Evolutionary conservation across 345 rosid species (phyloP), one percentile per base, ranked within the genome.

Genomic region (Turnera subulata): DNA sequence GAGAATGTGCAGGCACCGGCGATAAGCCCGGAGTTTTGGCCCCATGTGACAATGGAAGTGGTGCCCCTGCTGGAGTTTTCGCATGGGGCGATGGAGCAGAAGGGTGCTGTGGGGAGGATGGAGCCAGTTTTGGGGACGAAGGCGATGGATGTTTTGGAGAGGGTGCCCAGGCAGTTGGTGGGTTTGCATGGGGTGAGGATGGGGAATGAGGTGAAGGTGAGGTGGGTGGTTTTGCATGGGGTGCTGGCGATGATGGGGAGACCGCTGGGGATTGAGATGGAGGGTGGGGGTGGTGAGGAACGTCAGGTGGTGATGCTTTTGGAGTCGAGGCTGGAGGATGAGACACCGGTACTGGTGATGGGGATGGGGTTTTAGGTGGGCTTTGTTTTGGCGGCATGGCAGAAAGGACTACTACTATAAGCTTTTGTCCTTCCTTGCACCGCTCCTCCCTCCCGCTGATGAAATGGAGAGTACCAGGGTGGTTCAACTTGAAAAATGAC

Each of bases 341-440:
- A 5, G 64, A 26, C n/a, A 53, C 25, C 2, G 55, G 35, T n/a
- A n/a, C n/a, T n/a, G n/a, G n/a, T n/a, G n/a, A n/a, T n/a, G n/a
- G n/a, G 0, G 63, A 2, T 0, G 74, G 62, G 32, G 66, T 19
- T 21, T n/a, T 3, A 5, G 65, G 48, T 11, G 59, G 17, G 6
- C 48, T 5, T 11, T 15, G 58, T 18, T 25, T 53, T 6, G 53
- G 24, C 39, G n/a, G n/a, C n/a, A 76, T 71, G 0, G 33, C 6
- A 32, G 84, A 64, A 47, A 87, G 32, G 4, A 89, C 96, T 10
- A 60, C 64, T 6, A 81, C 70, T 37, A 61, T 53, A 47, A 85
- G 20, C 58, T 75, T 90, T 64, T 87, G 95, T 0, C 85, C 95
- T 21, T 74, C 74, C 20, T 46, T 25, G 59, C 95, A 87, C 46